These are phyloP conservation scores for Pythium guiyangense DNA, from an alignment of 352 stramenopile genomes.

Conservation along the genomic window DNA sequence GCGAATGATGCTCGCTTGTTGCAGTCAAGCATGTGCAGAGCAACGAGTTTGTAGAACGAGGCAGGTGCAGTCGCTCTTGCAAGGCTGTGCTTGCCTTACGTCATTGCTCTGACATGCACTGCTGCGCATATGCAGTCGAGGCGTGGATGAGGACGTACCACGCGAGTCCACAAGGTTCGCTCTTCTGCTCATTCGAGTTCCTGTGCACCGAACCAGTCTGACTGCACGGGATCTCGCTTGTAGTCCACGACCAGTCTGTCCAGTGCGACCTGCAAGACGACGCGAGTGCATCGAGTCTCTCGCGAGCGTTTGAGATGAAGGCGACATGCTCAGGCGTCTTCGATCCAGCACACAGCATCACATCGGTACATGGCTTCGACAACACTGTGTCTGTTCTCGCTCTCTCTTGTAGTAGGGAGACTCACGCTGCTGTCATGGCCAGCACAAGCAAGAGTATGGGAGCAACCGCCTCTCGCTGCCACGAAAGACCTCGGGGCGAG, in stretches of 20 bases:
- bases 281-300: neutral
- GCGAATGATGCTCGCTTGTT: neutral
- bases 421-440: no score
- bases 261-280: conserved; percentile 9
- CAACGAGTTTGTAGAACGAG: conserved; percentile 10
- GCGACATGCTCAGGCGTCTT: neutral
- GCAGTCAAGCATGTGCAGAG: conserved; percentile 9
- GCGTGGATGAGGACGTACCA: conserved; percentile 4
- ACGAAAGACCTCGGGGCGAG: no score
- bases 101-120: neutral
- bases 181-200: neutral
- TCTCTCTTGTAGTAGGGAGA: no score
- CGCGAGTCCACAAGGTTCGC: conserved; percentile 3
- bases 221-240: neutral
- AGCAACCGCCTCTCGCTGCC: no score
- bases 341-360: no score
- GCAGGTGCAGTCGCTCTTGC: neutral
- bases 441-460: no score
- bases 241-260: conserved; percentile 12
- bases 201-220: neutral
- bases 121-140: neutral
- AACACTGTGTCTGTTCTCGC: no score
- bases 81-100: no score
- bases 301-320: neutral
- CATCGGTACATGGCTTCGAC: no score